Percentiles rank a stretch among this genome's conserved stretches.
phyloP scores from a whole-genome alignment of 2,329 filamentous ascomycete genomes.

The Neonectria sp. region DNA sequence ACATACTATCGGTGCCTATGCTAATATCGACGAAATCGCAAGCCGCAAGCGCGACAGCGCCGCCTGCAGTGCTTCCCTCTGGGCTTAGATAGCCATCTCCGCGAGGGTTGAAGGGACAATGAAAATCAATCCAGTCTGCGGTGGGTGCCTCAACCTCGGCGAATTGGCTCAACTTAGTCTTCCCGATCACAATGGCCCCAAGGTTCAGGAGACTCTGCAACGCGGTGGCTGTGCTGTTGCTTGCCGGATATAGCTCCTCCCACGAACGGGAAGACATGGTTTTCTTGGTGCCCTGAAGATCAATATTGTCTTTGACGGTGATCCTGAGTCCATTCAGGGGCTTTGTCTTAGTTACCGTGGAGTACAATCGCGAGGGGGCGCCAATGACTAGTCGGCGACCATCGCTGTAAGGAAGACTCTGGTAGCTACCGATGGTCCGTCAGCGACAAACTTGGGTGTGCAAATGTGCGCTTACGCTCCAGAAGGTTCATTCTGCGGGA shows the following conservation, averaged over 20 bases:
- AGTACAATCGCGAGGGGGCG: constrained; percentile 9
- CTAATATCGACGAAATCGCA: constrained; percentile 50
- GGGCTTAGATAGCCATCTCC: constrained; percentile 49
- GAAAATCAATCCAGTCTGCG: constrained; percentile 57
- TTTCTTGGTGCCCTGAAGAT: constrained; percentile 66
- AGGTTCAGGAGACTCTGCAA: constrained; percentile 70
- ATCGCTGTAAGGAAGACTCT: background rate
- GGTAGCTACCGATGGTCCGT: background rate
- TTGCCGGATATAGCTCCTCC: constrained; percentile 64
- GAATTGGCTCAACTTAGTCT: constrained; percentile 61
- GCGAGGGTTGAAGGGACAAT: constrained; percentile 48
- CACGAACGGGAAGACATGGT: constrained; percentile 69
- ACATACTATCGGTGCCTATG: constrained; percentile 36
- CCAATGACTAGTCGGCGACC: background rate
- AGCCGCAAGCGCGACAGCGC: constrained; percentile 45
- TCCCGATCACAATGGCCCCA: constrained; percentile 66
- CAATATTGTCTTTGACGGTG: constrained; percentile 70
- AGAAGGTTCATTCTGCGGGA: background rate
- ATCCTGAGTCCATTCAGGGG: constrained; percentile 8
- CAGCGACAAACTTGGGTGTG: background rate
- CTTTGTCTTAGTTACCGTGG: background rate
- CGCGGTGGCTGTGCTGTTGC: constrained; percentile 61
- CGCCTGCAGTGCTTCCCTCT: constrained; percentile 46
- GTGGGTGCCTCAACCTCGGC: constrained; percentile 59
- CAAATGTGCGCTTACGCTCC: background rate